These are phyloP conservation scores for Yamadazyma buinensis DNA, from an alignment of 1,139 yeast species.

Conservation along the genomic window DNA sequence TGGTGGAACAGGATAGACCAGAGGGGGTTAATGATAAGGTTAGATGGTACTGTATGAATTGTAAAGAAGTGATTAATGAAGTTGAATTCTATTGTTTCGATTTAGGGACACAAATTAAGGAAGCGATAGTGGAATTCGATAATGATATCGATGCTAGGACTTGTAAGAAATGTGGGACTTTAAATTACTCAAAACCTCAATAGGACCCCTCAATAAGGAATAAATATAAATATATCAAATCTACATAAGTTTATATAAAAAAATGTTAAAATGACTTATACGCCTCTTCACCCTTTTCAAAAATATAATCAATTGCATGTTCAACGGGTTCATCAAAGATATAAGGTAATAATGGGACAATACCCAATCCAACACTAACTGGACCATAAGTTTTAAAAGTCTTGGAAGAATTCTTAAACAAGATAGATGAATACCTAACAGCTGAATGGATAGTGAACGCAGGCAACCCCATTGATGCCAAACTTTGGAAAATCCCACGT, in stretches of 20 bases:
- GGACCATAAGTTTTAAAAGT: conserved; percentile 65
- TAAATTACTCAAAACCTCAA: conserved; percentile 57
- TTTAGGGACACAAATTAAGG: conserved; percentile 87
- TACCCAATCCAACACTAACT: conserved; percentile 68
- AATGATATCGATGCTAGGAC: conserved; percentile 59
- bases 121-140: conserved; percentile 73
- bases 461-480: conserved; percentile 85
- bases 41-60: conserved; percentile 82
- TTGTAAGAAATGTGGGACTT: conserved; percentile 71
- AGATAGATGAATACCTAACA: conserved; percentile 63
- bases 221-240: no score
- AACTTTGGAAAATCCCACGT: conserved; percentile 73
- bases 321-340: conserved; percentile 84
- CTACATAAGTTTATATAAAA: no score
- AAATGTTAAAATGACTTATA: conserved; percentile 14
- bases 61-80: conserved; percentile 65
- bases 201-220: no score
- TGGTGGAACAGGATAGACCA: conserved; percentile 93
- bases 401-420: conserved; percentile 46
- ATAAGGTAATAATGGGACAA: conserved; percentile 77
- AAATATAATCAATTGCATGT: conserved; percentile 58
- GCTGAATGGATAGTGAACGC: conserved; percentile 82
- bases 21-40: conserved; percentile 60
- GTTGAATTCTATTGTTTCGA: conserved; percentile 71
- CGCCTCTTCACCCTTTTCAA: conserved; percentile 52